phyloP scores from a whole-genome alignment of 768 basidiomycete genomes.

The Pleurotus tuber-regium region DNA sequence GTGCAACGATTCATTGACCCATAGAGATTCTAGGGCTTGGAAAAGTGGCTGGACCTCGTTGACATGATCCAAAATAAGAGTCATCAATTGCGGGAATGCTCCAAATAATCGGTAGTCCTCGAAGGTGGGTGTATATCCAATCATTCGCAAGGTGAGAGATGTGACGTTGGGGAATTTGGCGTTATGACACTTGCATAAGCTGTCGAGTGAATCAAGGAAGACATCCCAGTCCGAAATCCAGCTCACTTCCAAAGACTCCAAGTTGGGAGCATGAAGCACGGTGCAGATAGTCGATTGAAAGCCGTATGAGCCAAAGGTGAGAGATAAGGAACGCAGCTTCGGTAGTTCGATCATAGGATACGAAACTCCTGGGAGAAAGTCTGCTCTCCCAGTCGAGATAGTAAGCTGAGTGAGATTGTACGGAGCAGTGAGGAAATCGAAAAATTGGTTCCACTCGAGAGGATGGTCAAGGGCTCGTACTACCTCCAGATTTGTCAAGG shows the following conservation, averaged over 20 bases:
- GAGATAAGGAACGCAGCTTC: not conserved
- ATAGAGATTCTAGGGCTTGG: not conserved
- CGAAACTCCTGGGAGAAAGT: not conserved
- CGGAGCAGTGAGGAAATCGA: conserved; percentile 1
- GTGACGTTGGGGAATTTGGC: conserved; percentile 3
- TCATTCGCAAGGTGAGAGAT: not conserved
- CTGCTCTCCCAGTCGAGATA: conserved; percentile 4
- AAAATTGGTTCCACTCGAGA: conserved; percentile 3
- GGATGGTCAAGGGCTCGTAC: conserved; percentile 6
- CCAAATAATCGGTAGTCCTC: conserved; percentile 6
- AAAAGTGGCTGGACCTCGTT: not conserved
- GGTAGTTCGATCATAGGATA: conserved; percentile 8
- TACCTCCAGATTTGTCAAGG: not conserved
- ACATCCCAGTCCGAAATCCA: conserved; percentile 6
- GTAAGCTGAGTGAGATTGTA: conserved; percentile 2
- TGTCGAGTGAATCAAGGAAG: conserved; percentile 2
- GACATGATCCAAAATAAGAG: not conserved
- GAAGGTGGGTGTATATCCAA: conserved; percentile 3
- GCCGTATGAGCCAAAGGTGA: not conserved
- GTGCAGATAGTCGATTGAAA: conserved; percentile 1
- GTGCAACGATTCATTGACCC: not conserved
- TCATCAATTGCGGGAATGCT: conserved; percentile 1
- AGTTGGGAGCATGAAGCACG: conserved; percentile 3
- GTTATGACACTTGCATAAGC: not conserved
- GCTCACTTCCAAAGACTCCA: conserved; percentile 3